Base-by-base conservation (phyloP, 495 filamentous ascomycete species). In the Xylaria nigripes region DNA sequence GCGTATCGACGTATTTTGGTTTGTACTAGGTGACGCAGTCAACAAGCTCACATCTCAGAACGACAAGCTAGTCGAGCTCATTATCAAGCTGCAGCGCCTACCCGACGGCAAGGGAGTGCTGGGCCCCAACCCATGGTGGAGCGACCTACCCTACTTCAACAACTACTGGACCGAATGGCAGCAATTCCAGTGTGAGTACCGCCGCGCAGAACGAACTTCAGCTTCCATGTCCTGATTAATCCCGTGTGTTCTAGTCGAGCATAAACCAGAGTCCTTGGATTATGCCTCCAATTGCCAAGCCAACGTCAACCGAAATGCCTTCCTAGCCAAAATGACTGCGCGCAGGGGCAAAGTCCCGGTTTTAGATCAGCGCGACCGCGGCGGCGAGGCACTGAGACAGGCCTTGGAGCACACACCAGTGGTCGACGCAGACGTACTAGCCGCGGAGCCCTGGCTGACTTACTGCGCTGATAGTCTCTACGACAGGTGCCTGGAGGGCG, bases 301-400 rank as follows among this genome's bases (percentile, higher is more conserved):
- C 19, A 29, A 41, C 10, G 25, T 51, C 24, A 57, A 57, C 48
- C 54, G 43, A 19, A 57, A 57, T 34, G 48, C 48, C 41, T 57
- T 57, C 48, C 48, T 59, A 6, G 47, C 51, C 7, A 59, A 59
- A 34, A 18, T 59, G 19, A 45, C 57, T 2, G 46, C 45, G 9
- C 27, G 32, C 32, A 42, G 18, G 40, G 49, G 42, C 10, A 51
- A 36, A 0, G 43, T 48, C 23, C 42, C 38, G 13, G 32, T n/a
- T 12, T 34, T 59, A 16, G 57, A 59, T 16, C 51, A 59, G 23
- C 51, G 51, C 30, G 46, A 54, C 15, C 52, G 57, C 18, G 57
- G 51, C 16, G 57, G 45, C 5, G 34, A 51, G 10, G 30, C 38
- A 15, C 19, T 59, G 5, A 54, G 41, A 12, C 24, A 38, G 16